phyloP scores from a whole-genome alignment of 2,329 filamentous ascomycete species.

The Cadophora gregata region DNA sequence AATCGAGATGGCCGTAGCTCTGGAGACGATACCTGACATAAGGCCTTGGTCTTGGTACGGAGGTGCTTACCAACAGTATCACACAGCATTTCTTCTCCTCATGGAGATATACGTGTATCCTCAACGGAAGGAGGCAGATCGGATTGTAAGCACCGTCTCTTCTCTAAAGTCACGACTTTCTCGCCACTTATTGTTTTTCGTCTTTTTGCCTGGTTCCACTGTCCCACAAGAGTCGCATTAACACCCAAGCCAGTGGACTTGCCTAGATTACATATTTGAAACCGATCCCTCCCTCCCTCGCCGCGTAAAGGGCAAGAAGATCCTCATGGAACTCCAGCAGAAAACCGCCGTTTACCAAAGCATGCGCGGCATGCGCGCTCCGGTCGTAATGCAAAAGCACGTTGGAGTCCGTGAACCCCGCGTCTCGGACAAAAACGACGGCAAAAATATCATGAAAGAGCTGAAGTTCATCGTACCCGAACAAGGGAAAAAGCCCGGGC shows the following conservation, averaged over 20 bases:
- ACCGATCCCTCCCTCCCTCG: slow-evolving; percentile 57
- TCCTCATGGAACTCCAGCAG: slow-evolving; percentile 67
- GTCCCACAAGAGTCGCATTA: background rate
- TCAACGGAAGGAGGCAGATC: slow-evolving; percentile 57
- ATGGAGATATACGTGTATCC: slow-evolving; percentile 64
- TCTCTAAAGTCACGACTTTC: background rate
- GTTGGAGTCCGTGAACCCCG: slow-evolving; percentile 34
- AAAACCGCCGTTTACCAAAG: slow-evolving; percentile 65
- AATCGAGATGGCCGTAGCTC: slow-evolving; percentile 59
- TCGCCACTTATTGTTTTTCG: background rate
- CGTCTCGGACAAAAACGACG: slow-evolving; percentile 25
- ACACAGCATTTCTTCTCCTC: slow-evolving; percentile 71
- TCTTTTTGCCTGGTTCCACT: background rate
- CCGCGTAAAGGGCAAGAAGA: slow-evolving; percentile 62
- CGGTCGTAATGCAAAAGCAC: slow-evolving; percentile 45
- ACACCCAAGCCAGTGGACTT: slow-evolving; percentile 12
- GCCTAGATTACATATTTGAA: slow-evolving; percentile 70
- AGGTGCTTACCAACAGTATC: slow-evolving; percentile 75
- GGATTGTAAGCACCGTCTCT: slow-evolving; percentile 46
- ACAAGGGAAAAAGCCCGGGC: background rate
- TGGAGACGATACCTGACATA: slow-evolving; percentile 60
- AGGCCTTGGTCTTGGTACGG: slow-evolving; percentile 71
- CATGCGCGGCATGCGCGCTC: slow-evolving; percentile 63
- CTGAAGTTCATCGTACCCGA: slow-evolving; percentile 3
- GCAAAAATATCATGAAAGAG: slow-evolving; percentile 20